Conservation (phyloP, 768 basidiomycete species). For the Leccinum rimulosum region DNA sequence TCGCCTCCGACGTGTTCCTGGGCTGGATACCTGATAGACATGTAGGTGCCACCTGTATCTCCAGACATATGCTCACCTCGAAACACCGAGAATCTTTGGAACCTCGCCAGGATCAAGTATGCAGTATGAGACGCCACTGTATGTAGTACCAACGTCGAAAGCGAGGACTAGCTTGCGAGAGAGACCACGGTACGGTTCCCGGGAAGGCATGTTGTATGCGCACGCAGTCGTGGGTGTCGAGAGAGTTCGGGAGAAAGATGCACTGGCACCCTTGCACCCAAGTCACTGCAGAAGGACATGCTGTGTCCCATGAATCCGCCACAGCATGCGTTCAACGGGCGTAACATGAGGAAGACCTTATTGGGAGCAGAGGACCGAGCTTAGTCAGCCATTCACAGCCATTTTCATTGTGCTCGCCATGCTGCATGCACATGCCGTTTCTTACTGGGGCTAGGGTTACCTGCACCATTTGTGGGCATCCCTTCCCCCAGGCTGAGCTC, state of each 20-base stretch:
- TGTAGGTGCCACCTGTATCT: neutral
- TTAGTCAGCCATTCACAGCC: neutral
- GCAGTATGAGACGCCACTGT: constrained; percentile 39
- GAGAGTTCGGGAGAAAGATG: neutral
- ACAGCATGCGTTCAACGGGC: neutral
- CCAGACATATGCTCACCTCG: constrained; percentile 17
- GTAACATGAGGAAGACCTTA: neutral
- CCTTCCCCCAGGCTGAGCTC: neutral
- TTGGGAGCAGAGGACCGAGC: neutral
- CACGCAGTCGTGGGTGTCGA: neutral
- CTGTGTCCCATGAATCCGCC: neutral
- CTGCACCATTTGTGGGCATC: neutral
- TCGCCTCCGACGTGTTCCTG: constrained; percentile 45
- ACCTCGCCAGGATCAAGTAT: constrained; percentile 36
- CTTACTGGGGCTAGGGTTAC: neutral
- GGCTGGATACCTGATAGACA: constrained; percentile 41
- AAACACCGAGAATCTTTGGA: constrained; percentile 28
- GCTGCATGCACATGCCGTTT: neutral
- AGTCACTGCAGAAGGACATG: neutral
- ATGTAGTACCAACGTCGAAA: constrained; percentile 18
- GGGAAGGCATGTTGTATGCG: constrained; percentile 22
- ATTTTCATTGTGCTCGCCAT: neutral
- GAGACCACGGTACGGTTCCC: constrained; percentile 36
- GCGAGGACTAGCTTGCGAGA: constrained; percentile 42
- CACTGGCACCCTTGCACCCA: neutral